Evolutionary conservation across 1,139 yeast species (phyloP).

Genomic region (Yamadazyma atmosphaerica): DNA sequence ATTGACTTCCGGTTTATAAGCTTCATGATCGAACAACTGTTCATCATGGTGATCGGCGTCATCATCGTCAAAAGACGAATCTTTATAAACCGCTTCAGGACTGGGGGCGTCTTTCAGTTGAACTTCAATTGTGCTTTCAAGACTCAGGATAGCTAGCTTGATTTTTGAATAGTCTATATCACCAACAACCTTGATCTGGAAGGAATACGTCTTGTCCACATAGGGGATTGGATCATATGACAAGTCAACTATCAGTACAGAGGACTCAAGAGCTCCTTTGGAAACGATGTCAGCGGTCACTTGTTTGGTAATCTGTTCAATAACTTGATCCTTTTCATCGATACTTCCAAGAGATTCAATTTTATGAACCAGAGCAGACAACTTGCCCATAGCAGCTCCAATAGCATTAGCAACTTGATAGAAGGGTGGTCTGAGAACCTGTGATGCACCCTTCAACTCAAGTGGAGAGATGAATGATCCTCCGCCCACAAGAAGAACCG

Average conservation of each 20-base stretch:
- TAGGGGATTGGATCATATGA: constrained; percentile 40
- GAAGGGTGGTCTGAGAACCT: constrained; percentile 34
- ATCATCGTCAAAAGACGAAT: constrained; percentile 11
- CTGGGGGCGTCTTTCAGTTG: constrained; percentile 1
- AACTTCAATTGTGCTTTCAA: background rate
- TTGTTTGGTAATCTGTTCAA: constrained; percentile 23
- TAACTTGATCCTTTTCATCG: constrained; percentile 18
- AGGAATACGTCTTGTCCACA: constrained; percentile 30
- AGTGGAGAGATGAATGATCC: constrained; percentile 42
- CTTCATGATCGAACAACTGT: constrained; percentile 19
- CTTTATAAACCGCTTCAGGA: constrained; percentile 6
- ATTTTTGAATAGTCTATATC: constrained; percentile 35
- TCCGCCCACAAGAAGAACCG: constrained; percentile 45
- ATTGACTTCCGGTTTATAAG: constrained; percentile 34
- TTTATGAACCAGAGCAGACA: constrained; percentile 25
- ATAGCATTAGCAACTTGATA: constrained; percentile 46
- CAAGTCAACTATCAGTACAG: constrained; percentile 30
- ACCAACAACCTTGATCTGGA: constrained; percentile 37
- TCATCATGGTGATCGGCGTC: constrained; percentile 8
- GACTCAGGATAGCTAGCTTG: background rate
- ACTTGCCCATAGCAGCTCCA: constrained; percentile 47
- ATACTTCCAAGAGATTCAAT: constrained; percentile 16
- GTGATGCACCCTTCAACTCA: constrained; percentile 36
- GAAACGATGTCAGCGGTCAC: constrained; percentile 19
- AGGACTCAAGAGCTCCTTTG: constrained; percentile 31